Base-by-base conservation (phyloP, 106 monocot species). In the Allium sativum region DNA sequence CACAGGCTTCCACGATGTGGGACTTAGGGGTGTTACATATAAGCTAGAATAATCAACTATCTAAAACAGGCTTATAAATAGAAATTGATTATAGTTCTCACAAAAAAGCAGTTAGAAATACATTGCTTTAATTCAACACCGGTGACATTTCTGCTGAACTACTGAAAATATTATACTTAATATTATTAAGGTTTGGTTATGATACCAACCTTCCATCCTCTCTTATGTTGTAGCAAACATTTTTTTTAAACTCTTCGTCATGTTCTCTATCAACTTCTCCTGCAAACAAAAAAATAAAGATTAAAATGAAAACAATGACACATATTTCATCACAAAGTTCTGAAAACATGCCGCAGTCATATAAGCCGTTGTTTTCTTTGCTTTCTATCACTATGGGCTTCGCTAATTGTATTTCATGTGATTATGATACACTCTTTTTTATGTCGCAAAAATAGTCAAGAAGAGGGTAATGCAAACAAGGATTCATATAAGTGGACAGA, bases 401-500 rank as follows among this genome's bases (percentile, higher is more conserved):
- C 9, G 7, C 21, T 64, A 7, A 64, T 48, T 40, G 40, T 64
- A 48, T 51, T 48, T 9, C 64, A 50, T 11, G 21, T 64, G 3
- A 12, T 64, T 40, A 21, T 64, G 7, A 20, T 14, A 31, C 62
- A 44, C 1, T n/a, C 56, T 22, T 12, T 40, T 7, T 40, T 64
- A 3, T 12, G 8, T n/a, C 40, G 64, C 50, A 12, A 54, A n/a
- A 17, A 0, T 62, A 40, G 6, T 8, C 11, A 18, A 2, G 13
- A 52, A 22, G 15, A 13, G 10, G 31, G n/a, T 15, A 40, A 12
- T 15, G 48, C 12, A 40, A 46, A 42, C 9, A 67, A 59, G 15
- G 65, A 72, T 31, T 72, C 65, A 52, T 69, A 69, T 64, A 47
- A 21, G 7, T 68, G 68, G 71, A 18, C 57, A 41, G 40, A 21